Evolutionary conservation across 192 early-diverging fungal genomes (phyloP), one percentile per base, ranked within the genome.

Genomic region (Endogone sp.): DNA sequence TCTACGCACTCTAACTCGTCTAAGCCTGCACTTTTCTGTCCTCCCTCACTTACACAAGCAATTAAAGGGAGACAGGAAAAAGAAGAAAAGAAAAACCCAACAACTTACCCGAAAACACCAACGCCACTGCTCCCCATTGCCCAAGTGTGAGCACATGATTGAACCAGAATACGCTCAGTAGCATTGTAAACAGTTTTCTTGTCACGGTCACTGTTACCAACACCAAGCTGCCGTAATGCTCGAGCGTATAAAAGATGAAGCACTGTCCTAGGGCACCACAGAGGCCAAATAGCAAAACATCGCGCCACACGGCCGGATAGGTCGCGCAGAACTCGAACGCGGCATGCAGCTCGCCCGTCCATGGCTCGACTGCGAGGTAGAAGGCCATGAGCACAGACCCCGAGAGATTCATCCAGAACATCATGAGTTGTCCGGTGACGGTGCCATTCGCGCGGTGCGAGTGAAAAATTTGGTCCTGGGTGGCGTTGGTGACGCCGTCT

Each of bases 221-320:
- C 10, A 86, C 85, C 28, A 99, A 79, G 57, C 93, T 92, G 9
- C 96, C 98, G 78, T 94, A 98, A 8, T 84, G 82, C 58, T 93
- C 90, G 25, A 99, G 88, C 32, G 93, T 94, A 81, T 94, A 93
- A 79, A 95, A 99, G 63, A 99, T 95, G 80, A 99, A 98, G 82
- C 92, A 93, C 79, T 99, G 98, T n/a, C 98, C 98, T 13, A 98
- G 54, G 6, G 95, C 93, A 13, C 98, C 98, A 78, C 91, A 94
- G 3, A 97, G 67, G 2, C 91, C 89, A 86, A 95, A 99, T 72
- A 98, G 80, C 49, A 92, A 68, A 30, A 99, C 88, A 72, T 99
- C 95, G 21, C 77, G 61, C 56, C 94, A 75, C 3, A 96, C 91
- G 13, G 81, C 84, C 8, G 98, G 98, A 65, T 96, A 92, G 8